Evolutionary conservation across 2,329 filamentous ascomycete species (phyloP).

Genomic region (Penicillium sp.): DNA sequence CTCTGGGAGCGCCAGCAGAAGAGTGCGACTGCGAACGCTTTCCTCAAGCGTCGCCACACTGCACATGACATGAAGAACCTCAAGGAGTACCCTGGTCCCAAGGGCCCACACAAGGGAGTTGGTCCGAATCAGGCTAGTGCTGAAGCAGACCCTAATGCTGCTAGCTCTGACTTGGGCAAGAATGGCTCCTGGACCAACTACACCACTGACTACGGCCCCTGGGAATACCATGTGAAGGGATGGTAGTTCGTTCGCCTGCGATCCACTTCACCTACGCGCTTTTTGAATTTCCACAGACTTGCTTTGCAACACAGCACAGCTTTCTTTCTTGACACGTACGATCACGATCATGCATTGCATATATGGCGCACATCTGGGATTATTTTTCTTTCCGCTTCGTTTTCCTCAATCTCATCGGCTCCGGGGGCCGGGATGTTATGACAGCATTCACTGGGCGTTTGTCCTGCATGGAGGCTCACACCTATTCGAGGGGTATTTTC

Average conservation of each 20-base stretch:
- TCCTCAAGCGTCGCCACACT: slow-evolving; percentile 85
- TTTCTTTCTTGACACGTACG: slow-evolving; percentile 32
- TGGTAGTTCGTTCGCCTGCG: slow-evolving; percentile 58
- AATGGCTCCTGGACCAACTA: slow-evolving; percentile 81
- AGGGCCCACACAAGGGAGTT: slow-evolving; percentile 51
- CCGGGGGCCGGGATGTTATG: slow-evolving; percentile 14
- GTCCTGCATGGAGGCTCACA: slow-evolving; percentile 26
- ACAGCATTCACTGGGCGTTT: slow-evolving; percentile 36
- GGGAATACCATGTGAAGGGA: slow-evolving; percentile 80
- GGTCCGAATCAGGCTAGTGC: slow-evolving; percentile 24
- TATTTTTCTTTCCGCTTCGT: slow-evolving; percentile 22
- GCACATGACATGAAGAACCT: slow-evolving; percentile 88
- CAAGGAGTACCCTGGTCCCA: slow-evolving; percentile 71
- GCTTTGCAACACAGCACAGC: slow-evolving; percentile 16
- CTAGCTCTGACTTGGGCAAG: slow-evolving; percentile 55
- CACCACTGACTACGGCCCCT: slow-evolving; percentile 72
- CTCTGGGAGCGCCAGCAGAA: slow-evolving; percentile 96
- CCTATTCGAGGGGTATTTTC: slow-evolving; percentile 15
- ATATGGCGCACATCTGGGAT: slow-evolving; percentile 37
- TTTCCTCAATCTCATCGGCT: slow-evolving; percentile 17
- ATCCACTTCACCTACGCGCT: background rate
- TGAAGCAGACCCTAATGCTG: slow-evolving; percentile 17
- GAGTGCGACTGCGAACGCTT: slow-evolving; percentile 82
- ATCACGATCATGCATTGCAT: slow-evolving; percentile 44
- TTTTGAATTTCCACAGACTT: slow-evolving; percentile 3